These are phyloP conservation scores for Hygrocybe coccinea DNA, from an alignment of 768 basidiomycete species.

Conservation along the genomic window DNA sequence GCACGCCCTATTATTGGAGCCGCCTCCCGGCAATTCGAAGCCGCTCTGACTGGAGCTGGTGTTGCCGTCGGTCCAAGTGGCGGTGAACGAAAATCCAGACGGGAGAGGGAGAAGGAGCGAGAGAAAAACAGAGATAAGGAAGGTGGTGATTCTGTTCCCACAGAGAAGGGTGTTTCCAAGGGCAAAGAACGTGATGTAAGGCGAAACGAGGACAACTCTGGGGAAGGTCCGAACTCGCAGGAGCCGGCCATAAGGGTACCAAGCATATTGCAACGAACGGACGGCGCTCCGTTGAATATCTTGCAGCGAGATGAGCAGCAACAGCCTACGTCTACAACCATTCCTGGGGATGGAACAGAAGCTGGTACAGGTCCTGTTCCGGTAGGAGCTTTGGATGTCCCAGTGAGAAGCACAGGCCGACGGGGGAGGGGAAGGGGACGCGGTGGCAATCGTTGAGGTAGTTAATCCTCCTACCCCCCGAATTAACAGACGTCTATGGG, in stretches of 20 bases:
- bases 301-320: background rate
- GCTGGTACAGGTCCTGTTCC: background rate
- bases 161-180: conserved; percentile 14
- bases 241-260: conserved; percentile 21
- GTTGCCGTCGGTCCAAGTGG: conserved; percentile 33
- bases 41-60: conserved; percentile 61
- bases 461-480: too few species aligned
- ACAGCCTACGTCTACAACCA: background rate
- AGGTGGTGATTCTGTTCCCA: conserved; percentile 2
- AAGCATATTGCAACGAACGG: conserved; percentile 28
- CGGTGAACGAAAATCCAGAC: conserved; percentile 13
- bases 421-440: background rate
- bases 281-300: background rate
- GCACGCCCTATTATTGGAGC: conserved; percentile 40
- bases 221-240: background rate
- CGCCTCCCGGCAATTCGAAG: conserved; percentile 66
- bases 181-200: conserved; percentile 18
- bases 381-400: background rate
- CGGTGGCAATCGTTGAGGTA: background rate
- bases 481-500: too few species aligned
- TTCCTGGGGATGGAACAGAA: background rate
- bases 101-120: conserved; percentile 24
- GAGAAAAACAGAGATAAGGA: conserved; percentile 21
- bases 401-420: background rate
- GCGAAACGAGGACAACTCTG: conserved; percentile 5